A percentile compares a stretch with the other conserved stretches of the same genome.
phyloP scores from a whole-genome alignment of 2,329 filamentous ascomycete species.

The Talaromyces marneffei region DNA sequence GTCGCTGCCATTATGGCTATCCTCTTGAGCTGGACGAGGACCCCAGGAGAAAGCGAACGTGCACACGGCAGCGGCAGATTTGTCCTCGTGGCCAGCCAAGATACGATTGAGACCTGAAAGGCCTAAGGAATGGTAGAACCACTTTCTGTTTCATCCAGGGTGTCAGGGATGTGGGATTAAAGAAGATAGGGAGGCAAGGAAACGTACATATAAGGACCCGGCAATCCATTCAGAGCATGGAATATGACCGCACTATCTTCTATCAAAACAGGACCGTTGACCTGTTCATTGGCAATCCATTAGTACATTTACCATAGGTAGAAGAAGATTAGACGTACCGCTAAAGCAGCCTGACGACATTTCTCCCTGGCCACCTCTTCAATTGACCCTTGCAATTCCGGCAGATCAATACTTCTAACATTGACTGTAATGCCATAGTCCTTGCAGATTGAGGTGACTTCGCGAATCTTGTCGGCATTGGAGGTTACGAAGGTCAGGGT shows the following conservation, averaged over 20 bases:
- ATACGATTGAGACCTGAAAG: slow-evolving; percentile 75
- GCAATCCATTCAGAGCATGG: slow-evolving; percentile 71
- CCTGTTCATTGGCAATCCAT: too few species aligned
- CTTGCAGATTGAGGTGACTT: slow-evolving; percentile 71
- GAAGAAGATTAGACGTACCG: too few species aligned
- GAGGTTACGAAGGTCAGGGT: slow-evolving; percentile 66
- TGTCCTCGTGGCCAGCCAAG: slow-evolving; percentile 73
- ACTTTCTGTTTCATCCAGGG: slow-evolving; percentile 59
- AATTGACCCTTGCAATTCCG: slow-evolving; percentile 78
- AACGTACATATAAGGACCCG: slow-evolving; percentile 79
- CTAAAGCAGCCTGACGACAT: slow-evolving; percentile 62
- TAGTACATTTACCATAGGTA: too few species aligned
- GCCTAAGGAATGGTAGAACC: slow-evolving; percentile 74
- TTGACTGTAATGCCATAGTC: slow-evolving; percentile 60
- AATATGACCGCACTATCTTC: slow-evolving; percentile 89
- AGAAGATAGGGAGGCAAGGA: neutral
- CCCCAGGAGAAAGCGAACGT: slow-evolving; percentile 81
- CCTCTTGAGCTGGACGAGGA: slow-evolving; percentile 37
- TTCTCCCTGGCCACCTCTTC: slow-evolving; percentile 81
- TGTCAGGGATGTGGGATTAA: neutral
- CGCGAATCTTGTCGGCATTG: slow-evolving; percentile 79
- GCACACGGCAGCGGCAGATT: slow-evolving; percentile 80
- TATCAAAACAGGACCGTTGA: slow-evolving; percentile 74
- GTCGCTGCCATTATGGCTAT: neutral
- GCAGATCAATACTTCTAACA: slow-evolving; percentile 54